Base-by-base conservation (phyloP, 371 early-diverging fungal genomes). In the Mucor velutinosus region DNA sequence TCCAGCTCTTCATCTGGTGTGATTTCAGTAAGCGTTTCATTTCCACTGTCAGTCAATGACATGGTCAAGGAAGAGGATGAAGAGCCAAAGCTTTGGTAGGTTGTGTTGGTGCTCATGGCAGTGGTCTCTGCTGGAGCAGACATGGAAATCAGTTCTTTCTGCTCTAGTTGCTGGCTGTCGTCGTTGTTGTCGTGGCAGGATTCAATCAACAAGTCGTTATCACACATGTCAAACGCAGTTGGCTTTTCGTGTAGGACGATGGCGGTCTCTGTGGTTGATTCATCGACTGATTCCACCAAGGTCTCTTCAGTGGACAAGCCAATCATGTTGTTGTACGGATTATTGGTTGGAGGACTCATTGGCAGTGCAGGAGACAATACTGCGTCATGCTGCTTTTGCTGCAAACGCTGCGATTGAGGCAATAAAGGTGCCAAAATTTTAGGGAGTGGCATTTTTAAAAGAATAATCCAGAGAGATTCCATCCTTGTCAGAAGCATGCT, bases 391-490 rank as follows among this genome's bases (percentile, higher is more conserved):
- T 19, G 33, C 47, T 60, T 61, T 30, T 21, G 19, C 11, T 43
- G n/a, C 5, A 43, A 29, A 27, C 27, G 47, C 25, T 51, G 53
- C 10, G 62, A 23, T 33, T 33, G n/a, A 51, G 63, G 63, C 27
- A 63, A 53, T 23, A 53, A 37, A 7, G 63, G 63, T 37, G 35
- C 63, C 63, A 63, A 53, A 32, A 63, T 53, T 51, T 63, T 63
- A 30, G 32, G 63, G 33, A 63, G 23, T 63, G 63, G 37, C 63
- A 63, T 63, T 37, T 63, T 27, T 56, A 15, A 56, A 27, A 56
- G 32, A n/a, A 56, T 29, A 30, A 30, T 56, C 56, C 32, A 19
- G 17, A 56, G 32, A 27, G 32, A 56, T 30, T 32, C 23, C 30
- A 56, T 56, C 56, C 29, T 17, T 30, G 10, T 17, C 32, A 37